phyloP scores from a whole-genome alignment of 73 alveolate species.

The Stentor coeruleus region DNA sequence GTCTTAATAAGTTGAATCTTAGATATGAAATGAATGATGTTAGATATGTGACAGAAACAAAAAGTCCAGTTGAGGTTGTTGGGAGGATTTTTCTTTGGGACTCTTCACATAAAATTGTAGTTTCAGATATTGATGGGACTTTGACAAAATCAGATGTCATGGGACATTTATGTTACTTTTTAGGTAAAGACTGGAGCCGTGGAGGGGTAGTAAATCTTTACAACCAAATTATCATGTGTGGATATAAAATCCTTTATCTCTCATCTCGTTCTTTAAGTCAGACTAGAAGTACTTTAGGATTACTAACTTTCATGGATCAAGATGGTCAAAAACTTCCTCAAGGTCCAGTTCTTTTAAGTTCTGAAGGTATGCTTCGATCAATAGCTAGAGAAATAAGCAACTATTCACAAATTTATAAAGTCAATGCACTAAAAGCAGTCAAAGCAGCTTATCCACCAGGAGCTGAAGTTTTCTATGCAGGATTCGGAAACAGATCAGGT shows the following conservation, averaged over 20 bases:
- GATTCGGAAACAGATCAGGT: conserved; percentile 96
- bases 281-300: conserved; percentile 68
- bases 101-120: conserved; percentile 63
- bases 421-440: conserved; percentile 75
- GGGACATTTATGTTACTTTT: conserved; percentile 89
- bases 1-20: not conserved
- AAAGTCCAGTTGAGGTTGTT: conserved; percentile 6
- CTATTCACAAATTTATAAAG: conserved; percentile 83
- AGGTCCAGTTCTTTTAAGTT: conserved; percentile 97
- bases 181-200: conserved; percentile 96
- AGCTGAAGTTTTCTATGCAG: conserved; percentile 86
- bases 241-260: conserved; percentile 90
- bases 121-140: conserved; percentile 98
- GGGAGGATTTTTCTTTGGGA: conserved; percentile 72
- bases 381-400: conserved; percentile 87
- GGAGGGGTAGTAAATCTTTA: conserved; percentile 76
- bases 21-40: not conserved
- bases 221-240: conserved; percentile 62
- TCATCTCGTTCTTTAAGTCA: conserved; percentile 96
- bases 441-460: conserved; percentile 74
- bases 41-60: not conserved
- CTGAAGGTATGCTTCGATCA: conserved; percentile 85
- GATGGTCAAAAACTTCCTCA: conserved; percentile 66
- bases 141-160: conserved; percentile 92
- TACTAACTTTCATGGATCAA: conserved; percentile 48